phyloP scores from a whole-genome alignment of 2,329 filamentous ascomycete genomes.

The Talaromyces sp. region DNA sequence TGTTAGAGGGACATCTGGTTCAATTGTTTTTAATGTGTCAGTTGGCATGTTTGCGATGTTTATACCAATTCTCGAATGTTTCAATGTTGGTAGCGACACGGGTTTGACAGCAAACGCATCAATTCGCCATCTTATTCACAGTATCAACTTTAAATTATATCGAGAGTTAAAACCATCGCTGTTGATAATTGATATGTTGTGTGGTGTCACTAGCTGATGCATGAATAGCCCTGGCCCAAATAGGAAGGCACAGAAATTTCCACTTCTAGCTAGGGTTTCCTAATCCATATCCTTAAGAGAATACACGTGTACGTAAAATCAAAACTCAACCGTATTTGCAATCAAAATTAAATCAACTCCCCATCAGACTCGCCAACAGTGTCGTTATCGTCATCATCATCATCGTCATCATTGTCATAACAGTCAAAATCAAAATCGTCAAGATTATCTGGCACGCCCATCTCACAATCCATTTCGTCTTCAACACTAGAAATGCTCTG shows the following conservation, averaged over 20 bases:
- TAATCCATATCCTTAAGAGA: background rate
- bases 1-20: background rate
- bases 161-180: background rate
- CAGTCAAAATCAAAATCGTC: slow-evolving; percentile 2
- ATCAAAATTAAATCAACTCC: background rate
- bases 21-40: background rate
- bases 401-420: slow-evolving; percentile 5
- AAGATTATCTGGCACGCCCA: background rate
- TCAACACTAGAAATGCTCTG: background rate
- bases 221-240: background rate
- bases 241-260: background rate
- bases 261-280: background rate
- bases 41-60: background rate
- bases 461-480: background rate
- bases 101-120: background rate
- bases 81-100: background rate
- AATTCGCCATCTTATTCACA: background rate
- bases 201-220: too few relatives aligned
- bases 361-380: background rate
- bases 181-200: background rate
- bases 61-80: background rate
- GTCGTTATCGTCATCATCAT: slow-evolving; percentile 5
- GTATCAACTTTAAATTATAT: background rate
- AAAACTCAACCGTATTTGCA: background rate
- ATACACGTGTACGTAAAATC: background rate